Evolutionary conservation across 208 protist genomes (phyloP).

Genomic region (Acanthamoeba royreba): DNA sequence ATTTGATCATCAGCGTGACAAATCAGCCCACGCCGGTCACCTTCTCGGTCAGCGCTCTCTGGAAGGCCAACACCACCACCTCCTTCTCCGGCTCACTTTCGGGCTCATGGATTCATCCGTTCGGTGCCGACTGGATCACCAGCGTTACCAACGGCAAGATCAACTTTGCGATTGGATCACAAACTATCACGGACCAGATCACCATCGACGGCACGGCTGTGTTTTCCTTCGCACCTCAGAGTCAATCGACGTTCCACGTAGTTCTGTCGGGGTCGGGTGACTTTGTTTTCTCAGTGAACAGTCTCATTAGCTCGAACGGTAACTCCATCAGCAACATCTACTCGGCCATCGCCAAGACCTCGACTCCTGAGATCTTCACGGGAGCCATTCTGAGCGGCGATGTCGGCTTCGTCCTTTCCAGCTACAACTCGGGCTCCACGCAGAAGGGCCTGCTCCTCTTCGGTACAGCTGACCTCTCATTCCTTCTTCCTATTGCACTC

Average conservation of each 20-base stretch:
- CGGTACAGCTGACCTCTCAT: background rate
- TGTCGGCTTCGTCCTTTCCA: background rate
- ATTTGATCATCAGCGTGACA: background rate
- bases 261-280: background rate
- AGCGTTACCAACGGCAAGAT: background rate
- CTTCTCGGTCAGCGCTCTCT: background rate
- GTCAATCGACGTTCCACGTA: background rate
- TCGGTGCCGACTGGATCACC: background rate
- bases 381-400: background rate
- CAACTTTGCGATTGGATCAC: background rate
- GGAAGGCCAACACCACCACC: background rate
- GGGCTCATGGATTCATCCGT: background rate
- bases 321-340: background rate
- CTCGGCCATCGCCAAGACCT: background rate
- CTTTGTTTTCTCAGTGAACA: background rate
- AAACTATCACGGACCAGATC: background rate
- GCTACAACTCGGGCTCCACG: background rate
- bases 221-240: background rate
- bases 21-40: background rate
- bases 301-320: background rate
- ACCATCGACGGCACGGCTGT: background rate
- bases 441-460: background rate
- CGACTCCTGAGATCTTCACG: background rate
- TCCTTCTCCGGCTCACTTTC: background rate
- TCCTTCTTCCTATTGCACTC: background rate